Base-by-base conservation (phyloP, 305 asterid species). In the Fraxinus dipetala region DNA sequence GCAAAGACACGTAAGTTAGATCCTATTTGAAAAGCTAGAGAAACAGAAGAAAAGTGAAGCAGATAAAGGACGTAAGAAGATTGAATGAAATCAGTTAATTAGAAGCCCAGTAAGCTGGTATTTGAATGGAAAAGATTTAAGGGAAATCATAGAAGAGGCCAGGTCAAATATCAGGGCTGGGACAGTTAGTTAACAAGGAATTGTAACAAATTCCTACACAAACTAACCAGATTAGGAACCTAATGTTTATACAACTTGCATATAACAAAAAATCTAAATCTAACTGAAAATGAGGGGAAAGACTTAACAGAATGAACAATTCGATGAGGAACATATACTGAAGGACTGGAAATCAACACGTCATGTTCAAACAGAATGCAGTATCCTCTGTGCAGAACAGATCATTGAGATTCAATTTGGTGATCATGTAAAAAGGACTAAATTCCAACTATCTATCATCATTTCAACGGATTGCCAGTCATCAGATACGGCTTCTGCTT, bases 211-310 rank as follows among this genome's bases (percentile, higher is more conserved):
- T 56, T 5, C 56, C 83, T 77, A 86, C 26, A 13, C 70, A n/a
- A 69, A 54, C 40, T 30, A 56, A 74, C 78, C 83, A 78, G 78
- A 88, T 83, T 81, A 82, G 90, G 83, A 82, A 78, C 67, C 88
- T 85, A 87, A 82, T 76, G 79, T 75, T 87, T 91, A 77, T 85
- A 91, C 94, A 93, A 81, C 76, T 40, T 79, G 85, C 73, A 83
- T 59, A 80, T 24, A 65, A 77, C 84, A 63, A 43, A 36, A 51
- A 80, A 35, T 61, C 72, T 61, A 61, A 6, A 31, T 45, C 77
- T 26, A 45, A 48, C 20, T 6, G 36, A 59, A 9, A 18, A 24
- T 54, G 32, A 45, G 77, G 70, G 9, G 54, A 35, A 73, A 16
- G 75, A 11, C 76, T 61, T 61, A 75, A 76, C 22, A 76, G 54